Percentiles rank a stretch among this genome's conserved stretches.
Conservation (phyloP, 768 basidiomycete species). For the Amanita rubescens region DNA sequence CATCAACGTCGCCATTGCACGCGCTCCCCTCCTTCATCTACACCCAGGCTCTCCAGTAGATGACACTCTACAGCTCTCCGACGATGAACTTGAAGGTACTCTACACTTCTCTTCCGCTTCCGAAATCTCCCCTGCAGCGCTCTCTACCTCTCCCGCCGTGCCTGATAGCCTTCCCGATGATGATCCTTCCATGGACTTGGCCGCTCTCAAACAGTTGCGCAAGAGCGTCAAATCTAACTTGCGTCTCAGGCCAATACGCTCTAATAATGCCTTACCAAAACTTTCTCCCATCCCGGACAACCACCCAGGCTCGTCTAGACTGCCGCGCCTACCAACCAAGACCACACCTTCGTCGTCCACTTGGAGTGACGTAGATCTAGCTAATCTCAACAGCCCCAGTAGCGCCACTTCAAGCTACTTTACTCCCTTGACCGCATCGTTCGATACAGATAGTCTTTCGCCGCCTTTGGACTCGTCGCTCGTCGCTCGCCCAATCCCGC, state of each 20-base stretch:
- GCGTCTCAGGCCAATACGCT: slow-evolving; percentile 68
- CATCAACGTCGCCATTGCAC: slow-evolving; percentile 35
- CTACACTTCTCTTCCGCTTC: slow-evolving; percentile 34
- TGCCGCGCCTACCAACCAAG: slow-evolving; percentile 8
- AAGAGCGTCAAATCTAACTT: slow-evolving; percentile 71
- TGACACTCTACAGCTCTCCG: slow-evolving; percentile 18
- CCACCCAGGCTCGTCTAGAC: slow-evolving; percentile 19
- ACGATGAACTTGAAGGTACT: slow-evolving; percentile 31
- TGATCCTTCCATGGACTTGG: slow-evolving; percentile 51
- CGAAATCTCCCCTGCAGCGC: slow-evolving; percentile 24
- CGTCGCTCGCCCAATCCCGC: slow-evolving; percentile 30
- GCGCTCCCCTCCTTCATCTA: slow-evolving; percentile 26
- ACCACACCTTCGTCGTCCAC: slow-evolving; percentile 14
- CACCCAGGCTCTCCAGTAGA: slow-evolving; percentile 31
- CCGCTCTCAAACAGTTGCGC: slow-evolving; percentile 59
- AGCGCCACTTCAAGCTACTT: slow-evolving; percentile 40
- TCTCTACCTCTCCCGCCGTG: slow-evolving; percentile 23
- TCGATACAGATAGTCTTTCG: slow-evolving; percentile 32
- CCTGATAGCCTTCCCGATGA: slow-evolving; percentile 19
- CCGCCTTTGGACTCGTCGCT: slow-evolving; percentile 18
- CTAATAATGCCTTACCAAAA: slow-evolving; percentile 45
- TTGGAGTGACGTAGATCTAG: slow-evolving; percentile 21
- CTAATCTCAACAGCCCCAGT: slow-evolving; percentile 39
- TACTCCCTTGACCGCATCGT: slow-evolving; percentile 35
- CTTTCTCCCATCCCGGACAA: slow-evolving; percentile 24